phyloP scores from a whole-genome alignment of 106 monocot species.

The Vanilla planifolia region DNA sequence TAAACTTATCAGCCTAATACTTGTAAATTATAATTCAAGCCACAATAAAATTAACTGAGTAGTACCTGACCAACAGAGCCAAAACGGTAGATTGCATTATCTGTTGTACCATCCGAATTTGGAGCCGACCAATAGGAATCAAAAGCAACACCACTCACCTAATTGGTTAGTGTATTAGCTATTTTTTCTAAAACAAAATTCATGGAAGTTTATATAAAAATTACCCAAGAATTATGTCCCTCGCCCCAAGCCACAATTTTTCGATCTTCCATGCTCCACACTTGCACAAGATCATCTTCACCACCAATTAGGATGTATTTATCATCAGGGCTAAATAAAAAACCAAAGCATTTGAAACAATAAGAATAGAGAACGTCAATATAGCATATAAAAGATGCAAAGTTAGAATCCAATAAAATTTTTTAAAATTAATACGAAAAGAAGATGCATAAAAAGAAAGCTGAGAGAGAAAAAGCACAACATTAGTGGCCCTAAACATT shows the following conservation, averaged over 20 bases:
- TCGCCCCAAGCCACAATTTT: slow-evolving; percentile 95
- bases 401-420: background rate
- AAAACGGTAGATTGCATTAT: slow-evolving; percentile 78
- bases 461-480: background rate
- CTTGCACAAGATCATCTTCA: slow-evolving; percentile 95
- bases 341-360: background rate
- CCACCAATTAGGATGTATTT: slow-evolving; percentile 86
- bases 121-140: slow-evolving; percentile 86
- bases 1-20: too few relatives aligned
- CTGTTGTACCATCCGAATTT: slow-evolving; percentile 61
- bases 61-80: slow-evolving; percentile 96
- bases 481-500: background rate
- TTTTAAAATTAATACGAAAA: background rate
- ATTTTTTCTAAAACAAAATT: background rate
- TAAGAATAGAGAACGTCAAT: background rate
- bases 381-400: background rate
- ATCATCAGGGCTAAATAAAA: slow-evolving; percentile 54
- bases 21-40: too few relatives aligned
- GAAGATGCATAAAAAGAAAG: background rate
- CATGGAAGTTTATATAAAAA: background rate
- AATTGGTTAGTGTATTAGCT: slow-evolving; percentile 16
- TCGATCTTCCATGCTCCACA: slow-evolving; percentile 87
- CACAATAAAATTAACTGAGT: too few relatives aligned
- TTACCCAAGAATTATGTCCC: slow-evolving; percentile 60
- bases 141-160: slow-evolving; percentile 97